Percentiles rank a stretch among this genome's conserved stretches.
Evolutionary conservation across 495 filamentous ascomycete species (phyloP).

Genomic region (Talaromyces proteolyticus): DNA sequence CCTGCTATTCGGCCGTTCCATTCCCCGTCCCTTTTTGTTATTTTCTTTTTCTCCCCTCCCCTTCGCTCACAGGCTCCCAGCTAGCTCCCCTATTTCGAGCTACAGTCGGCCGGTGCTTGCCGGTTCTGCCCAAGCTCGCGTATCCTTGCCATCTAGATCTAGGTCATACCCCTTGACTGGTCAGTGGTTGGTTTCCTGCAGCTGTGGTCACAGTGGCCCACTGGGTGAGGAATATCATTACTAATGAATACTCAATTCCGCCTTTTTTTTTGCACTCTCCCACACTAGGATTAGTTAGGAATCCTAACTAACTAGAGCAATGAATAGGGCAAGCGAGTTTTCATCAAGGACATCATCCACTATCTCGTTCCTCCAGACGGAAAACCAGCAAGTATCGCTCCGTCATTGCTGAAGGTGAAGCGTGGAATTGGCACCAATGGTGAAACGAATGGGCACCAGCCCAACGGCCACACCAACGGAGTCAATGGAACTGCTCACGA

Average conservation of each 20-base stretch:
- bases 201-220: not conserved
- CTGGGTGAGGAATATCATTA: not conserved
- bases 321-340: conserved; percentile 64
- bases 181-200: not conserved
- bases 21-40: conserved; percentile 5
- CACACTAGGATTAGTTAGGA: too few relatives aligned
- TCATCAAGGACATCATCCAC: conserved; percentile 96
- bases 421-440: conserved; percentile 54
- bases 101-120: too few relatives aligned
- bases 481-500: conserved; percentile 13
- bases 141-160: not conserved
- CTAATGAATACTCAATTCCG: not conserved
- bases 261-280: too few relatives aligned
- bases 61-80: too few relatives aligned
- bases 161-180: not conserved
- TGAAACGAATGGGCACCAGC: conserved; percentile 16
- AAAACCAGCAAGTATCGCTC: conserved; percentile 63
- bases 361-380: conserved; percentile 75
- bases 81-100: not conserved
- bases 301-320: conserved; percentile 33
- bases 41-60: conserved; percentile 5
- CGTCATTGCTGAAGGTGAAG: conserved; percentile 59
- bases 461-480: conserved; percentile 21
- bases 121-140: too few relatives aligned
- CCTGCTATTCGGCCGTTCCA: too few relatives aligned